Conservation (phyloP, 345 rosid genomes). For the Hirschfeldia incana region DNA sequence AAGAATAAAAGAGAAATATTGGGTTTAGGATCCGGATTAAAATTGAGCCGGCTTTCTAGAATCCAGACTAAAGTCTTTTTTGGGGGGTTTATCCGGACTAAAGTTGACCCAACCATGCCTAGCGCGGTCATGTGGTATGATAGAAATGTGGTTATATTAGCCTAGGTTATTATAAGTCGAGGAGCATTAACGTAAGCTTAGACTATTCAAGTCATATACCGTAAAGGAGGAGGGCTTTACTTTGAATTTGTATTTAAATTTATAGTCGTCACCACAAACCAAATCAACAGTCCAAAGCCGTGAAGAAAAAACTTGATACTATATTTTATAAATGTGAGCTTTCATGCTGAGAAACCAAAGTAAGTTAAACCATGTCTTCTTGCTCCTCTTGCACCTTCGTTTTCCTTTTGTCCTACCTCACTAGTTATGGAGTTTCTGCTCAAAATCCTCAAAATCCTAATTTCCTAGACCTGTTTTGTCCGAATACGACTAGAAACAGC, state of each 20-base stretch:
- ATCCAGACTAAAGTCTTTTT: too few relatives aligned
- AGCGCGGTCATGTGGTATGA: background rate
- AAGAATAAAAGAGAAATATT: background rate
- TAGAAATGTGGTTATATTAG: background rate
- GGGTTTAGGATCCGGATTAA: background rate
- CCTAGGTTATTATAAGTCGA: background rate
- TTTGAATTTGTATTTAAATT: background rate
- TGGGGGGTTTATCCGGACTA: background rate
- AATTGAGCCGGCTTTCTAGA: background rate
- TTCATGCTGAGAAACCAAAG: background rate
- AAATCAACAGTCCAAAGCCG: background rate
- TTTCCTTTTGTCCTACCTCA: background rate
- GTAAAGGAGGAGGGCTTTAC: background rate
- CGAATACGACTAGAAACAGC: slow-evolving; percentile 35
- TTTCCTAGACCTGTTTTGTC: background rate
- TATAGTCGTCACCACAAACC: background rate
- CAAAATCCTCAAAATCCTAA: background rate
- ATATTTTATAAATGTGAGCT: background rate
- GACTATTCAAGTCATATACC: background rate
- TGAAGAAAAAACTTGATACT: background rate
- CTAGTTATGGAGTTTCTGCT: background rate
- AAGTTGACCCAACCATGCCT: background rate
- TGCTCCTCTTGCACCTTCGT: background rate
- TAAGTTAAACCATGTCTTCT: background rate
- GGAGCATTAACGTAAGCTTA: too few relatives aligned